phyloP scores from a whole-genome alignment of 257 asterid genomes.

The Cinchona pubescens region DNA sequence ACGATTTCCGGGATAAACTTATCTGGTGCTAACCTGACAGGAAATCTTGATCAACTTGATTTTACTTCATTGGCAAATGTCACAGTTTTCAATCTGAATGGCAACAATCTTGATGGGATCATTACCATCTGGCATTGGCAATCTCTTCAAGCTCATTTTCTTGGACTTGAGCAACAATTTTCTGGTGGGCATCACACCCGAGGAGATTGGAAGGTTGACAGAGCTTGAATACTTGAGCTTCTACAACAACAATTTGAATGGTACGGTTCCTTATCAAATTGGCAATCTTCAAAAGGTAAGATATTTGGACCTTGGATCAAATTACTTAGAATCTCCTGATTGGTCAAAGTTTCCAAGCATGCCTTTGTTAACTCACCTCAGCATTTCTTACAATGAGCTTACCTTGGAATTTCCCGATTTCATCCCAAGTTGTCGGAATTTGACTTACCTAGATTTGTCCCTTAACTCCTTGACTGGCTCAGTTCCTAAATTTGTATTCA shows the following conservation, averaged over 20 bases:
- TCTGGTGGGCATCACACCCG: conserved; percentile 43
- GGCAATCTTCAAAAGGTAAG: conserved; percentile 51
- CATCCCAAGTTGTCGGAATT: conserved; percentile 45
- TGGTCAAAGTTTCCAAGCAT: conserved; percentile 58
- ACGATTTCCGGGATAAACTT: conserved; percentile 48
- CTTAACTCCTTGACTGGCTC: conserved; percentile 47
- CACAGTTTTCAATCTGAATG: conserved; percentile 34
- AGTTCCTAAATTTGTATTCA: conserved; percentile 55
- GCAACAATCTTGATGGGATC: conserved; percentile 51
- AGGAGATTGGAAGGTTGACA: conserved; percentile 56
- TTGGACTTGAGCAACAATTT: conserved; percentile 67
- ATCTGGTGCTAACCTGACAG: conserved; percentile 33
- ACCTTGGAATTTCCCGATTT: conserved; percentile 56
- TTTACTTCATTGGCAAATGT: conserved; percentile 46
- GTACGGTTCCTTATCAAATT: conserved; percentile 59
- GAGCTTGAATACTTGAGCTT: conserved; percentile 46
- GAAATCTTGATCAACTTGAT: conserved; percentile 41
- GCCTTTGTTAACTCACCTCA: conserved; percentile 49
- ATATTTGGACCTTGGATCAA: conserved; percentile 64
- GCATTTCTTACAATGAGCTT: conserved; percentile 43
- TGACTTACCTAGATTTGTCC: conserved; percentile 64
- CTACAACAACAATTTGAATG: conserved; percentile 49
- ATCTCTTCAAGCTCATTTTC: conserved; percentile 40
- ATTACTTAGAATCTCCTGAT: conserved; percentile 48
- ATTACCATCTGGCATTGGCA: conserved; percentile 65